Evolutionary conservation across 177 flowering plant genomes (phyloP).

Genomic region (Telopea speciosissima): DNA sequence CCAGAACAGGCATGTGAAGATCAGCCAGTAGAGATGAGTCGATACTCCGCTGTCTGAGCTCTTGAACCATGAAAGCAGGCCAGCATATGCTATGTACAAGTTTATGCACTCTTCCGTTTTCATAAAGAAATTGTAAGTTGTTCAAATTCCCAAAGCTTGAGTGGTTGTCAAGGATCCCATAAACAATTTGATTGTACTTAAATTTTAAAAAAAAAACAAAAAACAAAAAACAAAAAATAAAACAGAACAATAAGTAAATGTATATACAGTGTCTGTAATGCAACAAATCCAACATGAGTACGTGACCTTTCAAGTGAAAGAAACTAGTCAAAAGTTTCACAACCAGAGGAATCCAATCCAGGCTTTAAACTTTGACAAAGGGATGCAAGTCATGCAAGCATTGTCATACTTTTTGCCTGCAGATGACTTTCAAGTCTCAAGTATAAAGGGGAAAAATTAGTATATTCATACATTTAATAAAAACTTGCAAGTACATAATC

Average conservation of each 20-base stretch:
- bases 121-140: constrained; percentile 89
- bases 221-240: too few relatives aligned
- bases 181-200: background rate
- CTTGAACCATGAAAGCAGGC: constrained; percentile 80
- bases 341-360: background rate
- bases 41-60: constrained; percentile 31
- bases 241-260: background rate
- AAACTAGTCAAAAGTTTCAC: background rate
- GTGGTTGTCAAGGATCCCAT: constrained; percentile 39
- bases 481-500: background rate
- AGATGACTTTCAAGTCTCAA: background rate
- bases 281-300: background rate
- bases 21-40: constrained; percentile 20
- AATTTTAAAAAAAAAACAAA: too few relatives aligned
- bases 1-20: constrained; percentile 17
- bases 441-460: background rate
- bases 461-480: too few relatives aligned
- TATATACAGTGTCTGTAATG: too few relatives aligned
- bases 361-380: background rate
- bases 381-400: background rate
- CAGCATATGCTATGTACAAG: constrained; percentile 89
- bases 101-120: constrained; percentile 90
- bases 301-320: background rate
- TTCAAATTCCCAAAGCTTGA: constrained; percentile 81
- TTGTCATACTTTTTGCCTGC: background rate